These are phyloP conservation scores for Teratosphaeria nubilosa DNA, from an alignment of 2,329 filamentous ascomycete species.

Conservation along the genomic window DNA sequence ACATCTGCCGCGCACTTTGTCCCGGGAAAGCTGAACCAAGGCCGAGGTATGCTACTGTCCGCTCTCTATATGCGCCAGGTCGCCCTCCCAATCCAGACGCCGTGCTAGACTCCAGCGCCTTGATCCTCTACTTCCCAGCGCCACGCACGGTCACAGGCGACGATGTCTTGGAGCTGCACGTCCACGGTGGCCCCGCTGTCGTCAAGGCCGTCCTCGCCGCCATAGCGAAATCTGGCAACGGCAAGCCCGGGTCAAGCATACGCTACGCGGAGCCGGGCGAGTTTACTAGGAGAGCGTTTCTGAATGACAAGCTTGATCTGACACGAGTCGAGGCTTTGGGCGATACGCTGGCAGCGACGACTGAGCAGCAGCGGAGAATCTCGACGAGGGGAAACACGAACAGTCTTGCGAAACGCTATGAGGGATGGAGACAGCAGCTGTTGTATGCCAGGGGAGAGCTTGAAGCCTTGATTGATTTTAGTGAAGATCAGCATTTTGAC, in stretches of 20 bases:
- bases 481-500: slow-evolving; percentile 94
- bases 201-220: slow-evolving; percentile 76
- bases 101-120: slow-evolving; percentile 63
- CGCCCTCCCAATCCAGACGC: slow-evolving; percentile 29
- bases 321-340: slow-evolving; percentile 65
- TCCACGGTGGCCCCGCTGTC: slow-evolving; percentile 86
- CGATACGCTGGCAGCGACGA: slow-evolving; percentile 55
- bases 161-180: slow-evolving; percentile 81
- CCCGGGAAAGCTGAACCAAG: slow-evolving; percentile 44
- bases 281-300: slow-evolving; percentile 85
- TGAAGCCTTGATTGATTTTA: slow-evolving; percentile 93
- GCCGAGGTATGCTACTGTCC: slow-evolving; percentile 57
- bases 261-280: slow-evolving; percentile 92
- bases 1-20: slow-evolving; percentile 58
- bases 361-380: slow-evolving; percentile 83
- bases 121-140: slow-evolving; percentile 72
- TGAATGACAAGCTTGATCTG: slow-evolving; percentile 74
- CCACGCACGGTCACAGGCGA: slow-evolving; percentile 85
- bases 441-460: slow-evolving; percentile 79
- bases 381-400: slow-evolving; percentile 66
- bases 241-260: slow-evolving; percentile 33
- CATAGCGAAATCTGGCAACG: slow-evolving; percentile 36
- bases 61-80: slow-evolving; percentile 58
- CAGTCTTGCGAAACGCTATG: slow-evolving; percentile 63
- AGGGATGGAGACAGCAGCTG: slow-evolving; percentile 67